Conservation (phyloP, 345 rosid genomes). For the Hibiscus tridactylites region DNA sequence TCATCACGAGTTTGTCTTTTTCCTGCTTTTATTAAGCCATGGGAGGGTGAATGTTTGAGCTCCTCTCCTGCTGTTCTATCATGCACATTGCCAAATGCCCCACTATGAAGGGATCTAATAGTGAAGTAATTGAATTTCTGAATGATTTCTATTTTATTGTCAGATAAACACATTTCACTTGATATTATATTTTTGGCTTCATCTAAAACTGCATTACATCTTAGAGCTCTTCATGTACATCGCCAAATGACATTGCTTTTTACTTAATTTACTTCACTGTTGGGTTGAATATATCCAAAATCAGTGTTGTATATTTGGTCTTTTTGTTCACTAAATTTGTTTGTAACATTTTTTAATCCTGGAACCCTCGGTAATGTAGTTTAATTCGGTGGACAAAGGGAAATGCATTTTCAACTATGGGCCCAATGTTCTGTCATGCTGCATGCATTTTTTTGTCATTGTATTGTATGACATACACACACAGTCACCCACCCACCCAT, state of each 20-base stretch:
- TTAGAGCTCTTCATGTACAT: no score
- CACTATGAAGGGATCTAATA: background rate
- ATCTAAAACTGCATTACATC: background rate
- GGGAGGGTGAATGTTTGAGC: conserved; percentile 4
- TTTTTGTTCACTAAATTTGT: background rate
- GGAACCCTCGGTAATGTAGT: background rate
- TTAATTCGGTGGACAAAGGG: background rate
- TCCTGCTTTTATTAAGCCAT: background rate
- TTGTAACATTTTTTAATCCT: background rate
- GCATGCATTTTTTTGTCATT: background rate
- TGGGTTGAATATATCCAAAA: background rate
- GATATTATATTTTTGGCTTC: background rate
- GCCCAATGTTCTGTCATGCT: background rate
- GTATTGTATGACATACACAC: background rate
- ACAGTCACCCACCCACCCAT: no score
- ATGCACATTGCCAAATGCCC: background rate
- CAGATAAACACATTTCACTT: background rate
- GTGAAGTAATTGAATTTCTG: conserved; percentile 8
- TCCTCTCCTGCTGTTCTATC: conserved; percentile 2
- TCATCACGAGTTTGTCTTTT: background rate
- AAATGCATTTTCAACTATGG: background rate
- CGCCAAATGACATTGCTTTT: background rate
- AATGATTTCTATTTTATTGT: background rate
- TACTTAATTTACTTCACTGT: background rate
- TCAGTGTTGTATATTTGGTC: background rate